phyloP scores from a whole-genome alignment of 2,329 filamentous ascomycete species.

The Lasiodiplodia sp. region DNA sequence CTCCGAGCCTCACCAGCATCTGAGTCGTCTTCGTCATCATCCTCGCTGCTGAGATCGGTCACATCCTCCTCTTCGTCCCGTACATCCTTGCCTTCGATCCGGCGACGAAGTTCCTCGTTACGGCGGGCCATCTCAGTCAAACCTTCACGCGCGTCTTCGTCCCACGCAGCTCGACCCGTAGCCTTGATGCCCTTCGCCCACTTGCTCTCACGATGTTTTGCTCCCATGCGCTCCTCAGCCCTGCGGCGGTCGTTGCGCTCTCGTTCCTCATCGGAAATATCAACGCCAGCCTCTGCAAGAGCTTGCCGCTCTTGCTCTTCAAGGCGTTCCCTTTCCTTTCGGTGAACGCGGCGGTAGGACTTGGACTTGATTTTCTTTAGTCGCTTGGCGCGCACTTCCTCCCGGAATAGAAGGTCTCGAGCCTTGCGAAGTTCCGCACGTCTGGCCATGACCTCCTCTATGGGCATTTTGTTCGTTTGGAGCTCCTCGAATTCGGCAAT shows the following conservation, averaged over 20 bases:
- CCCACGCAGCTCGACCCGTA: constrained; percentile 82
- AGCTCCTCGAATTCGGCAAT: constrained; percentile 73
- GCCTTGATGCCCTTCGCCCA: constrained; percentile 88
- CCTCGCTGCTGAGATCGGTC: constrained; percentile 60
- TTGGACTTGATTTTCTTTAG: constrained; percentile 99
- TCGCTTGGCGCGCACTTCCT: constrained; percentile 85
- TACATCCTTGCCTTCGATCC: constrained; percentile 76
- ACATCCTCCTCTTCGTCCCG: constrained; percentile 56
- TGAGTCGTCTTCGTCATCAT: constrained; percentile 67
- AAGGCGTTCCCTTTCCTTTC: constrained; percentile 73
- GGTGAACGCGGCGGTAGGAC: constrained; percentile 88
- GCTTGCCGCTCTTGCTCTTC: constrained; percentile 65
- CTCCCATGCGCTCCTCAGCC: constrained; percentile 84
- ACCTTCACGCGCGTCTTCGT: constrained; percentile 81
- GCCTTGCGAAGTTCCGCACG: constrained; percentile 78
- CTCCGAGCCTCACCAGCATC: constrained; percentile 64
- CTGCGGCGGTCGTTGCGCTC: constrained; percentile 75
- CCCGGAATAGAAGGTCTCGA: constrained; percentile 84
- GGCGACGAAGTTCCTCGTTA: constrained; percentile 80
- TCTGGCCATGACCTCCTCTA: constrained; percentile 75
- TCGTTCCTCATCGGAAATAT: constrained; percentile 69
- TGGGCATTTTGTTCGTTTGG: constrained; percentile 74
- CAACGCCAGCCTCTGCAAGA: constrained; percentile 65
- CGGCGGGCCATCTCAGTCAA: constrained; percentile 81
- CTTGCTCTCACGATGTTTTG: constrained; percentile 85